phyloP scores from a whole-genome alignment of 768 basidiomycete species.

The Lanmaoa rubissima region DNA sequence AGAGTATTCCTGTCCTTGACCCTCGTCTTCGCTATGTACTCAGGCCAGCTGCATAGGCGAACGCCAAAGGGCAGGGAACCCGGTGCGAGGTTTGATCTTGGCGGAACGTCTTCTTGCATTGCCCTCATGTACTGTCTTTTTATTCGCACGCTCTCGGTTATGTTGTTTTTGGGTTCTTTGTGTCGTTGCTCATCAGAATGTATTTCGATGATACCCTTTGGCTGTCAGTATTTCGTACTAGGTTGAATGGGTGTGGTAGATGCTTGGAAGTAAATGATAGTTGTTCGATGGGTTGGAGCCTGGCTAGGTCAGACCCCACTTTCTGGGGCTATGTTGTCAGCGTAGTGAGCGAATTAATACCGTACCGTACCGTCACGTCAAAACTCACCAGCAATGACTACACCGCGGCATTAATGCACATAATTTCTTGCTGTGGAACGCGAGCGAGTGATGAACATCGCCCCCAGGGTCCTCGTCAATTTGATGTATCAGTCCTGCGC shows the following conservation, averaged over 20 bases:
- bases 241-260: neutral
- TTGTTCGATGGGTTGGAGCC: neutral
- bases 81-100: neutral
- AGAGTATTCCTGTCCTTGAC: neutral
- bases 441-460: neutral
- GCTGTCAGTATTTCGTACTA: neutral
- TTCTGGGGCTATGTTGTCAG: no score
- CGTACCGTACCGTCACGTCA: no score
- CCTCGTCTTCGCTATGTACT: neutral
- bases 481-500: neutral
- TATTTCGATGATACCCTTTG: slow-evolving; percentile 6
- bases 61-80: neutral
- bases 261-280: neutral
- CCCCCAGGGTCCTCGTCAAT: neutral
- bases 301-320: no score
- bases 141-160: neutral
- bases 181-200: neutral
- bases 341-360: no score
- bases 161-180: neutral
- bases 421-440: neutral
- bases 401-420: neutral
- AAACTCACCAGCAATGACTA: no score
- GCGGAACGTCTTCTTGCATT: neutral
- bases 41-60: neutral
- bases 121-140: neutral